Percentiles rank a stretch among this genome's conserved stretches.
These are phyloP conservation scores for Chlorencoelia australis DNA, from an alignment of 2,329 filamentous ascomycete genomes.

Conservation along the genomic window DNA sequence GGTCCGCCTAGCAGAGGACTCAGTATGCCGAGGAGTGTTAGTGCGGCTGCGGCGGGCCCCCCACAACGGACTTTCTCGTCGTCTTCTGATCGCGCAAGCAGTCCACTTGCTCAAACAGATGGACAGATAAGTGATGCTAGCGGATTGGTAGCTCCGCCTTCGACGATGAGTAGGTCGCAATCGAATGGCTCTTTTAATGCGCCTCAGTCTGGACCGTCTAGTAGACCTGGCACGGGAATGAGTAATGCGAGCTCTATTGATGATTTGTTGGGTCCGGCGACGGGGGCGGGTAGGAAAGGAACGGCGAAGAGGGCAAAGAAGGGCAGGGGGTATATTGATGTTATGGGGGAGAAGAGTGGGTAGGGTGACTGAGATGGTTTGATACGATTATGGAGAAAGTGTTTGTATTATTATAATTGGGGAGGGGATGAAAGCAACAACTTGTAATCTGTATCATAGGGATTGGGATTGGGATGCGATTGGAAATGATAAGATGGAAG, in stretches of 20 bases:
- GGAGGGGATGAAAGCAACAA: constrained; percentile 6
- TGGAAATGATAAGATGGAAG: no score
- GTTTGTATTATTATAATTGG: neutral
- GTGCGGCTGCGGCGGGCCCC: constrained; percentile 4
- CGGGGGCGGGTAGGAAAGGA: constrained; percentile 52
- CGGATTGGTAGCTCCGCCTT: constrained; percentile 10
- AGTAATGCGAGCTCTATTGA: constrained; percentile 93
- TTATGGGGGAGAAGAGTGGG: constrained; percentile 52
- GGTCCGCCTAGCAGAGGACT: neutral
- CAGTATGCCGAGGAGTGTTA: constrained; percentile 3
- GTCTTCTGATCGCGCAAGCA: no score
- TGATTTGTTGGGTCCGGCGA: constrained; percentile 71
- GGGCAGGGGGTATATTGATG: constrained; percentile 84
- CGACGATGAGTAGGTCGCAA: constrained; percentile 18
- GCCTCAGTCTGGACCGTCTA: constrained; percentile 33
- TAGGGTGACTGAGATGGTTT: neutral
- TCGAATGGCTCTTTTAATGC: constrained; percentile 13
- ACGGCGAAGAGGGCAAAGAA: constrained; percentile 64
- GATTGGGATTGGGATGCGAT: no score
- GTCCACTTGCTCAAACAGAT: constrained; percentile 11
- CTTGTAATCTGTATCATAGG: constrained; percentile 9
- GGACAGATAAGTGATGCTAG: constrained; percentile 1
- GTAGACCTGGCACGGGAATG: constrained; percentile 68
- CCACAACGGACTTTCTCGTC: constrained; percentile 5
- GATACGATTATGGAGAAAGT: neutral